Base-by-base conservation (phyloP, 768 basidiomycete species). In the Trametes gibbosa region DNA sequence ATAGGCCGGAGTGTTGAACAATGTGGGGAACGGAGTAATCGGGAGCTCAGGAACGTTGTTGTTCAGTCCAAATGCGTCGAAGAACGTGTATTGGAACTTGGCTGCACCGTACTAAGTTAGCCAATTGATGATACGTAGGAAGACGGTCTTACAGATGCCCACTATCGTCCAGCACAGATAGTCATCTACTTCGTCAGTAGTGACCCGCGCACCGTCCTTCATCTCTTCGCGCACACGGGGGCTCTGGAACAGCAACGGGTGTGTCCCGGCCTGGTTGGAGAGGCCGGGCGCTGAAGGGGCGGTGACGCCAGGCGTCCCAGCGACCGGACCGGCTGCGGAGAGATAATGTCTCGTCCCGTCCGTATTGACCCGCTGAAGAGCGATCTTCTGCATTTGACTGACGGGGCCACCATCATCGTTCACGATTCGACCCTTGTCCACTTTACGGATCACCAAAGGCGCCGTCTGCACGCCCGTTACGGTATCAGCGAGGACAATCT, bases 361-460 rank as follows among this genome's bases (percentile, higher is more conserved):
- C 59, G 83, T 78, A 67, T 91, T 89, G 53, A 91, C 84, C 54
- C 91, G 81, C 68, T 94, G 89, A 42, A 98, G 77, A 1, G 94
- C 95, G 61, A 98, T 90, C 77, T 95, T 93, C 76, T 98, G 95
- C 86, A 98, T 92, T 72, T 96, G 94, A 68, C 92, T 94, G 62
- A 98, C 90, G 41, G 93, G 95, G 5, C 93, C 91, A 19, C 90
- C 90, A 68, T 94, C 89, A 65, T 94, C 91, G n/a, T 81, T 76
- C n/a, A 85, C 84, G 37, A 95, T 89, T 59, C 86, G 80, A 27
- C 90, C 90, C 68, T 95, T 95, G 72, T 95, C 93, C 27, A 98
- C 92, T 72, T 95, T 95, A 61, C 92, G 90, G 52, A 98, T 89
- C 63, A 92, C 78, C 41, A 96, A 80, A 0, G 92, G 90, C 7